These are phyloP conservation scores for Xylaria sp. DNA, from an alignment of 2,329 filamentous ascomycete species.

Conservation along the genomic window DNA sequence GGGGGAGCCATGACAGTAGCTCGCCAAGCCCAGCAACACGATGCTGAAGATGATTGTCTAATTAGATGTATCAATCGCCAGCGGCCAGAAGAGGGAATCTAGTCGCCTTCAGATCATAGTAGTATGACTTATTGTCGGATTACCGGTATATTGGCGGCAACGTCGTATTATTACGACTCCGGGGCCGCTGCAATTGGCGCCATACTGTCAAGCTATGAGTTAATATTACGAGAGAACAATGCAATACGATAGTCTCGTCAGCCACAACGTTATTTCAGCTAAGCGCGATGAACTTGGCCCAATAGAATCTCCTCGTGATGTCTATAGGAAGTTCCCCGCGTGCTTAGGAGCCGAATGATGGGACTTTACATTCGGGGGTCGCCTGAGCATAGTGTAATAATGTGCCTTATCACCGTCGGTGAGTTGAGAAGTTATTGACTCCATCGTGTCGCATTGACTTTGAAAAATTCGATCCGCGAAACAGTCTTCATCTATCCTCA, in stretches of 20 bases:
- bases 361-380: not conserved
- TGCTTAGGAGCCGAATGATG: not conserved
- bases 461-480: not conserved
- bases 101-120: not conserved
- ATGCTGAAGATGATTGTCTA: slow-evolving; percentile 12
- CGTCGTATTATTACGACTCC: not conserved
- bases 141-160: not conserved
- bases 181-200: slow-evolving; percentile 11
- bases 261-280: slow-evolving; percentile 20
- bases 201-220: not conserved
- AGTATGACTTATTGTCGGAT: not conserved
- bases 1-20: slow-evolving; percentile 1
- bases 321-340: slow-evolving; percentile 5
- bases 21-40: slow-evolving; percentile 30
- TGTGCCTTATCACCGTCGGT: not conserved
- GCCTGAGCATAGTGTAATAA: slow-evolving; percentile 3
- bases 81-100: not conserved
- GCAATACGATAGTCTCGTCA: slow-evolving; percentile 6
- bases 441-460: not conserved
- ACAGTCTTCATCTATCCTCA: not conserved
- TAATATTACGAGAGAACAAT: slow-evolving; percentile 21
- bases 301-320: slow-evolving; percentile 19
- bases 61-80: slow-evolving; percentile 17
- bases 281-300: slow-evolving; percentile 2
- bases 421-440: not conserved